A percentile compares a stretch with the other conserved stretches of the same genome.
phyloP scores from a whole-genome alignment of 352 stramenopile genomes.

The Phytopythium vexans region DNA sequence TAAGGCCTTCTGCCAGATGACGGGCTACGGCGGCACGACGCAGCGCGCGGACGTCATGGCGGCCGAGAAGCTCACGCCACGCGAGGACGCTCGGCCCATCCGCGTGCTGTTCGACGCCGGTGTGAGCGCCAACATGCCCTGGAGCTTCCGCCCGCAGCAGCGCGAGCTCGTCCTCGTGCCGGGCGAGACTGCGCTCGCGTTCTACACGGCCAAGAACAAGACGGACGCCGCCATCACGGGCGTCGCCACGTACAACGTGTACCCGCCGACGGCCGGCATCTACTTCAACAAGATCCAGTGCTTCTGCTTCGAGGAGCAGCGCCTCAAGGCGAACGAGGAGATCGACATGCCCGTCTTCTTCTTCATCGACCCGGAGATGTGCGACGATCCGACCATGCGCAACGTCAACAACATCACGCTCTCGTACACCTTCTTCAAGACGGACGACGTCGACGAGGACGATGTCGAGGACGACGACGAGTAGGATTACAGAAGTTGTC shows the following conservation, averaged over 20 bases:
- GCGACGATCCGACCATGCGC: constrained; percentile 95
- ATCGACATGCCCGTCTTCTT: constrained; percentile 99
- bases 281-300: constrained; percentile 99
- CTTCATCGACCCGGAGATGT: constrained; percentile 99
- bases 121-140: constrained; percentile 94
- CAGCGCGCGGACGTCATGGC: constrained; percentile 74
- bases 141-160: constrained; percentile 96
- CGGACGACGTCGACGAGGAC: constrained; percentile 91
- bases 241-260: constrained; percentile 99
- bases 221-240: constrained; percentile 97
- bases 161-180: constrained; percentile 92
- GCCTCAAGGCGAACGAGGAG: constrained; percentile 95
- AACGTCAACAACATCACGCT: constrained; percentile 97
- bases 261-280: constrained; percentile 94
- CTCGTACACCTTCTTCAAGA: constrained; percentile 98
- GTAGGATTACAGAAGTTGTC: constrained; percentile 11
- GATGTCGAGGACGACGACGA: constrained; percentile 76
- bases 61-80: constrained; percentile 86
- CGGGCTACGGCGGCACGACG: constrained; percentile 95
- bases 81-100: constrained; percentile 91
- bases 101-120: constrained; percentile 96
- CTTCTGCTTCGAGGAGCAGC: constrained; percentile 99
- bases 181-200: constrained; percentile 97
- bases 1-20: constrained; percentile 99
- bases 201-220: constrained; percentile 98